A percentile compares a stretch with the other conserved stretches of the same genome.
phyloP scores from a whole-genome alignment of 1,139 yeast species.

The Candida gigantensis region DNA sequence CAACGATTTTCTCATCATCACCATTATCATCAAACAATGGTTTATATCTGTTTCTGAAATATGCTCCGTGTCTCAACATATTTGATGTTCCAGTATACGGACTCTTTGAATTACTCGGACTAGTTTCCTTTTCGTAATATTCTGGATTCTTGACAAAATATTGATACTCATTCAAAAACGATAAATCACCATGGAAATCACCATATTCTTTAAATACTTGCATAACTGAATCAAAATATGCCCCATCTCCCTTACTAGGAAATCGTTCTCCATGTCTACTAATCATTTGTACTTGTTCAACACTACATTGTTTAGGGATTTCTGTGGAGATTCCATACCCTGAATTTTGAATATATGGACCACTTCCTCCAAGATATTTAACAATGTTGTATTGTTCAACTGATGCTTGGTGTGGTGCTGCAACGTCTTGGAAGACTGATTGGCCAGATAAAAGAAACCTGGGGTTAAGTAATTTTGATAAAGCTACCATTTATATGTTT shows the following conservation, averaged over 20 bases:
- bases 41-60: constrained; percentile 33
- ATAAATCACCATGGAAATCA: constrained; percentile 31
- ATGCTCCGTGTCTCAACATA: constrained; percentile 36
- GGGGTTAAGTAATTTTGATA: constrained; percentile 29
- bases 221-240: constrained; percentile 19
- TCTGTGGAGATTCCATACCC: constrained; percentile 50
- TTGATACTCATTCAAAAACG: constrained; percentile 34
- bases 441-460: constrained; percentile 33
- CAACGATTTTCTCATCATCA: constrained; percentile 22
- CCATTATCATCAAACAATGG: constrained; percentile 28
- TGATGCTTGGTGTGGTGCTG: constrained; percentile 41
- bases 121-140: constrained; percentile 34
- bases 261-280: constrained; percentile 75
- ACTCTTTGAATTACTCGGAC: constrained; percentile 26
- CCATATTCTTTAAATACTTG: constrained; percentile 23
- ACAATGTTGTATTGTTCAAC: constrained; percentile 43
- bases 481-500: constrained; percentile 26
- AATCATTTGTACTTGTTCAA: constrained; percentile 64
- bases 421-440: constrained; percentile 29
- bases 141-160: constrained; percentile 30
- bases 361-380: constrained; percentile 48
- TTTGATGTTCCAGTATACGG: constrained; percentile 32
- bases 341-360: constrained; percentile 47
- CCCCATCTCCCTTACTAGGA: constrained; percentile 45
- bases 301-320: constrained; percentile 51